Evolutionary conservation across 306 rosid genomes (phyloP).

Genomic region (Morella rubra): DNA sequence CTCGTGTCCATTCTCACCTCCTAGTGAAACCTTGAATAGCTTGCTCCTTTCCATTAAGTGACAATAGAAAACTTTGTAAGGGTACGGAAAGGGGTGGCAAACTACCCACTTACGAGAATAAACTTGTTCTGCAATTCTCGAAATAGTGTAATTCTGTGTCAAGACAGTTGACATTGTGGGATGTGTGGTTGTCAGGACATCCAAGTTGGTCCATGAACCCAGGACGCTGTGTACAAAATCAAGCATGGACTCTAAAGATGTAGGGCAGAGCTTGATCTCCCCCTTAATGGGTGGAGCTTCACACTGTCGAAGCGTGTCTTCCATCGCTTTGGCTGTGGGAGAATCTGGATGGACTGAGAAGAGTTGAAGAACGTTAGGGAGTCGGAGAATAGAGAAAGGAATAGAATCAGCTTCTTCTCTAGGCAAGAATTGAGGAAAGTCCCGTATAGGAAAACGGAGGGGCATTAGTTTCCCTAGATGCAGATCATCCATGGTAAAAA

Average conservation of each 20-base stretch:
- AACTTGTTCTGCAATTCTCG: slow-evolving; percentile 41
- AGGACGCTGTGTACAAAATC: slow-evolving; percentile 34
- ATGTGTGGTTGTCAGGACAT: slow-evolving; percentile 38
- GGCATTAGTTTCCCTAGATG: slow-evolving; percentile 49
- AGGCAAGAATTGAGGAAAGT: slow-evolving; percentile 35
- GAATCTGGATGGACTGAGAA: slow-evolving; percentile 47
- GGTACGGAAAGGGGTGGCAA: slow-evolving; percentile 54
- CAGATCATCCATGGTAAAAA: slow-evolving; percentile 46
- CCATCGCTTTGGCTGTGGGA: slow-evolving; percentile 39
- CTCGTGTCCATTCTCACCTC: slow-evolving; percentile 47
- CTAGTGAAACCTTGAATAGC: slow-evolving; percentile 51
- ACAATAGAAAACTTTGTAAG: slow-evolving; percentile 54
- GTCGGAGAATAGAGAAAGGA: slow-evolving; percentile 50
- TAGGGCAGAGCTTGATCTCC: slow-evolving; percentile 55
- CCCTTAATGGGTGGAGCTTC: slow-evolving; percentile 37
- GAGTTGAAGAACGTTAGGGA: slow-evolving; percentile 53
- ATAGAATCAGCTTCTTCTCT: slow-evolving; percentile 49
- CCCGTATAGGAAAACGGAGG: slow-evolving; percentile 44
- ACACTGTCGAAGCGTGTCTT: slow-evolving; percentile 39
- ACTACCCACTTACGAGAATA: slow-evolving; percentile 54
- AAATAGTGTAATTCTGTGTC: slow-evolving; percentile 43
- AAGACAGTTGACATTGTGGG: slow-evolving; percentile 33
- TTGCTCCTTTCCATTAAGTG: slow-evolving; percentile 46
- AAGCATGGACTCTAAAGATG: slow-evolving; percentile 54
- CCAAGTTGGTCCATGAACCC: slow-evolving; percentile 20